Evolutionary conservation across 257 asterid species (phyloP), one percentile per base, ranked within the genome.

Genomic region (Salvia rosmarinus): DNA sequence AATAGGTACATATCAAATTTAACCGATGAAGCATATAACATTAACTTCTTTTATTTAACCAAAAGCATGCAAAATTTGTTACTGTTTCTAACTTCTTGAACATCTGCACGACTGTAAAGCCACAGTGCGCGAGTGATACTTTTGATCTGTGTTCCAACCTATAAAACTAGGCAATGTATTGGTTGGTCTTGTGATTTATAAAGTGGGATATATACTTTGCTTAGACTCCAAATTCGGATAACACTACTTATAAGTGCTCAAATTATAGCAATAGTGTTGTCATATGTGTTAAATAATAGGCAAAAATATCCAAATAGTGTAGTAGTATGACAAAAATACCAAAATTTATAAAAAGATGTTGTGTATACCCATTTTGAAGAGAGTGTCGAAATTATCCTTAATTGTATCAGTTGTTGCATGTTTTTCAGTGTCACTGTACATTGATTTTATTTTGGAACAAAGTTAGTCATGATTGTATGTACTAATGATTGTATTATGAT

Each of bases 181-280:
- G 30, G 30, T 25, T 25, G 4, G 43, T 39, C 2, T 5, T 2
- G 2, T 5, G 3, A 16, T 49, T 14, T 16, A 12, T 51, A 17
- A 49, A 71, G 77, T 71, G 64, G 69, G 77, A 39, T 55, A 10
- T 3, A 20, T n/a, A n/a, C n/a, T n/a, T 61, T 71, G 57, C 49
- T 70, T 63, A 40, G 9, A 50, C 12, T 64, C 76, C 63, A 42
- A 34, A 70, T 66, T 70, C 75, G 79, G 82, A 80, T 47, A 67
- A 59, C 69, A 59, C 65, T 71, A 59, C 65, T 71, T 68, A 43
- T 20, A 16, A 61, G 78, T 67, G 75, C 44, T 30, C 2, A 23
- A 56, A 66, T 67, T 16, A 60, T 64, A 34, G 74, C 63, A 19
- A n/a, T 35, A 47, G n/a, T 55, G 76, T 57, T 66, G 58, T 68